These are phyloP conservation scores for Boletus tomentosulus DNA, from an alignment of 768 basidiomycete genomes.

Conservation along the genomic window DNA sequence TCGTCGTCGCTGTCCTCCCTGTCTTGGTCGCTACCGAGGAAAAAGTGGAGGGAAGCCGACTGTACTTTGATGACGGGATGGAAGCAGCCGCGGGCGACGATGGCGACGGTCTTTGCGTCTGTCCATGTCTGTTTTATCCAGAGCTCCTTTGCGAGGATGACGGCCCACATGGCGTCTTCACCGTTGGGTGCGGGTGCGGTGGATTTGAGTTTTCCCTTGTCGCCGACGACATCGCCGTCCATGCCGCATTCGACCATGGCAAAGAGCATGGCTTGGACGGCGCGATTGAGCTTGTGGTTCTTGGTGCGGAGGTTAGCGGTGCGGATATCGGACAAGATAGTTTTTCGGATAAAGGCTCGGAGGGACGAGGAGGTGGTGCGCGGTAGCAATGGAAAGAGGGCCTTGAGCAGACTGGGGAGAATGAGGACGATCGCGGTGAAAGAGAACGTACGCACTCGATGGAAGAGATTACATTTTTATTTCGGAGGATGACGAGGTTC, in stretches of 20 bases:
- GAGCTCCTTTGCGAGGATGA: constrained; percentile 87
- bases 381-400: constrained; percentile 94
- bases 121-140: constrained; percentile 94
- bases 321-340: constrained; percentile 89
- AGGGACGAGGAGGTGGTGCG: constrained; percentile 83
- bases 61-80: constrained; percentile 94
- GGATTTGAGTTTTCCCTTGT: constrained; percentile 73
- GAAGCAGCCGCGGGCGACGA: constrained; percentile 86
- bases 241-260: constrained; percentile 94
- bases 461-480: constrained; percentile 88
- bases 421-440: constrained; percentile 3
- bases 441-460: constrained; percentile 63
- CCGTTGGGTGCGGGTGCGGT: constrained; percentile 42
- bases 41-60: constrained; percentile 92
- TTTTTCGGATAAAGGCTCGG: constrained; percentile 83
- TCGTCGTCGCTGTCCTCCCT: constrained; percentile 71
- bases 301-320: constrained; percentile 84
- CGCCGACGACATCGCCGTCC: constrained; percentile 73
- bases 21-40: constrained; percentile 84
- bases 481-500: constrained; percentile 89
- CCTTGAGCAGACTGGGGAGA: constrained; percentile 68
- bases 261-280: constrained; percentile 94
- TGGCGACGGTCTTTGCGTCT: constrained; percentile 89
- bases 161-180: constrained; percentile 97
- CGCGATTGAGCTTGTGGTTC: constrained; percentile 94